These are phyloP conservation scores for Mycogone perniciosa DNA, from an alignment of 2,329 filamentous ascomycete species.

Conservation along the genomic window DNA sequence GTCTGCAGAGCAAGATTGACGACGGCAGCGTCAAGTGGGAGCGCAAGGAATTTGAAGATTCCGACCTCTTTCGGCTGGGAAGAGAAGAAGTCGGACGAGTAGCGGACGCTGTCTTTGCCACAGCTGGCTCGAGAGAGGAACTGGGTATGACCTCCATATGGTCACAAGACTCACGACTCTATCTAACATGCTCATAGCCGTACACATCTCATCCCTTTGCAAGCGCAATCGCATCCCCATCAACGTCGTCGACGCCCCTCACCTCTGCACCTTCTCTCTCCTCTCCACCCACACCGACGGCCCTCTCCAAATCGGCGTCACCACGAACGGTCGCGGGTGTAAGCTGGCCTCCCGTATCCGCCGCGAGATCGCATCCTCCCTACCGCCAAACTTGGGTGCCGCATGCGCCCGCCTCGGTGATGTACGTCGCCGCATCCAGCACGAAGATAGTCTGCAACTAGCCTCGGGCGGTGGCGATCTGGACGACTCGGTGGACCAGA, in stretches of 20 bases:
- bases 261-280: slow-evolving; percentile 82
- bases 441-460: slow-evolving; percentile 52
- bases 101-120: slow-evolving; percentile 92
- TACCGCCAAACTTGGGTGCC: slow-evolving; percentile 68
- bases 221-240: slow-evolving; percentile 76
- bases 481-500: slow-evolving; percentile 66
- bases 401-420: slow-evolving; percentile 74
- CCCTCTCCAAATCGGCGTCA: slow-evolving; percentile 89
- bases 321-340: slow-evolving; percentile 90
- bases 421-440: slow-evolving; percentile 62
- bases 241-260: slow-evolving; percentile 83
- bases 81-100: slow-evolving; percentile 68
- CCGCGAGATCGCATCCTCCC: slow-evolving; percentile 73
- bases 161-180: not conserved
- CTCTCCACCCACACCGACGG: slow-evolving; percentile 86
- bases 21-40: slow-evolving; percentile 61
- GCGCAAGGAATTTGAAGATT: slow-evolving; percentile 59
- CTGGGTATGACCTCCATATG: slow-evolving; percentile 24
- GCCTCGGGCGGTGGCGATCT: slow-evolving; percentile 31
- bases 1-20: slow-evolving; percentile 57
- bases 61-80: slow-evolving; percentile 70
- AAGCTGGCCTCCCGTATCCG: slow-evolving; percentile 86
- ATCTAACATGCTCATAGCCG: slow-evolving; percentile 34
- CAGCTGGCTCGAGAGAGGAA: slow-evolving; percentile 44
- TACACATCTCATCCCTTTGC: slow-evolving; percentile 69